Evolutionary conservation across 164 flowering plant species (phyloP).

Genomic region (Piper betle): DNA sequence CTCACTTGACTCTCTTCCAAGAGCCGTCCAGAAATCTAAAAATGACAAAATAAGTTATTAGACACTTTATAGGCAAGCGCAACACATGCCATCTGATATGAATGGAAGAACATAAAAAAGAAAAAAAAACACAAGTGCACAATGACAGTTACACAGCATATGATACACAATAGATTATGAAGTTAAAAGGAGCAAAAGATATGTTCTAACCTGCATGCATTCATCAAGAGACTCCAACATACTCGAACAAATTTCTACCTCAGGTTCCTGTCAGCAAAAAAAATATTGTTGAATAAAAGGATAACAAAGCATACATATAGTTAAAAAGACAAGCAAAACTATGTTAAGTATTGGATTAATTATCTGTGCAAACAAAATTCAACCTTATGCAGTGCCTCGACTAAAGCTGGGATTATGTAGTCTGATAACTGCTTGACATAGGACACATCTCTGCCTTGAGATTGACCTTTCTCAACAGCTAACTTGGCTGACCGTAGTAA

Average conservation of each 20-base stretch:
- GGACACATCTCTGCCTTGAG: slow-evolving; percentile 51
- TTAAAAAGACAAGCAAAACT: neutral
- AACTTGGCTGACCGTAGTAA: slow-evolving; percentile 48
- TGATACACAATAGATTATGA: neutral
- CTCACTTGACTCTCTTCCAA: slow-evolving; percentile 77
- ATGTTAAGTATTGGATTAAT: neutral
- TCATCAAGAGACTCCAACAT: slow-evolving; percentile 56
- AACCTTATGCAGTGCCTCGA: slow-evolving; percentile 58
- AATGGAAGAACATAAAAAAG: no score
- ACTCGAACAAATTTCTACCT: slow-evolving; percentile 49
- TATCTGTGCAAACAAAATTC: neutral
- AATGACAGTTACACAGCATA: neutral
- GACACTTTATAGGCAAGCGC: no score
- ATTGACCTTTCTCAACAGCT: slow-evolving; percentile 51
- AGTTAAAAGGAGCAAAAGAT: neutral
- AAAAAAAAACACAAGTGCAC: no score
- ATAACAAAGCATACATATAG: neutral
- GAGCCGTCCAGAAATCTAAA: slow-evolving; percentile 65
- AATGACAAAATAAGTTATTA: neutral
- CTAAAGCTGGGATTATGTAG: slow-evolving; percentile 45
- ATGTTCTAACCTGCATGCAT: slow-evolving; percentile 37
- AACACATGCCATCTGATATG: neutral
- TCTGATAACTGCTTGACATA: slow-evolving; percentile 52
- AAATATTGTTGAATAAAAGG: neutral
- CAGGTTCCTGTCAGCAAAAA: slow-evolving; percentile 39